Evolutionary conservation across 371 early-diverging fungal species (phyloP).

Genomic region (Blyttiomyces sp.): DNA sequence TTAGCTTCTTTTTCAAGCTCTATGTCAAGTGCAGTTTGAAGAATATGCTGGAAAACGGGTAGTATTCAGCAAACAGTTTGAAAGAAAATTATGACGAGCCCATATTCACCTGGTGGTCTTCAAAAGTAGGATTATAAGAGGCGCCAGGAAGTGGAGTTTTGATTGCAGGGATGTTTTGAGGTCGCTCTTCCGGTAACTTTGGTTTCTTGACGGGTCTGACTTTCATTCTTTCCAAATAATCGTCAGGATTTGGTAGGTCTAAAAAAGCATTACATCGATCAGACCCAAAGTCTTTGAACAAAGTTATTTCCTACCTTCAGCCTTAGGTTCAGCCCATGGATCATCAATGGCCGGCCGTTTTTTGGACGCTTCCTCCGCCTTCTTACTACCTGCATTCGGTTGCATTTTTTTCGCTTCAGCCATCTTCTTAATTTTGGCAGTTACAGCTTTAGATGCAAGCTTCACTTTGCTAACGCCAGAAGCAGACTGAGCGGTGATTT

Average conservation of each 20-base stretch:
- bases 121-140: constrained; percentile 83
- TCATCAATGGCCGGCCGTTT: no score
- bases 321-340: no score
- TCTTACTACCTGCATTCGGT: no score
- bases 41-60: constrained; percentile 17
- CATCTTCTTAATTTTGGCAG: constrained; percentile 17
- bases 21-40: constrained; percentile 47
- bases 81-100: neutral
- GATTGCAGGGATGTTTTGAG: constrained; percentile 65
- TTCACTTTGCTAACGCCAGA: constrained; percentile 14
- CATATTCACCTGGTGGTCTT: constrained; percentile 66
- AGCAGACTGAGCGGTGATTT: neutral
- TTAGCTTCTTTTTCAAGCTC: constrained; percentile 33
- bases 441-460: constrained; percentile 23
- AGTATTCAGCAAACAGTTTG: neutral
- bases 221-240: neutral
- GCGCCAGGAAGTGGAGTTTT: constrained; percentile 77
- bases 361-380: no score
- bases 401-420: constrained; percentile 29
- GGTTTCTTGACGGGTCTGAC: constrained; percentile 46
- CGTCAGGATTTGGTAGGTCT: no score
- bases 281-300: no score
- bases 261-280: no score
- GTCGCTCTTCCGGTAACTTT: constrained; percentile 37
- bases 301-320: no score